Base-by-base conservation (phyloP, 164 flowering plant species). In the Vitis riparia region DNA sequence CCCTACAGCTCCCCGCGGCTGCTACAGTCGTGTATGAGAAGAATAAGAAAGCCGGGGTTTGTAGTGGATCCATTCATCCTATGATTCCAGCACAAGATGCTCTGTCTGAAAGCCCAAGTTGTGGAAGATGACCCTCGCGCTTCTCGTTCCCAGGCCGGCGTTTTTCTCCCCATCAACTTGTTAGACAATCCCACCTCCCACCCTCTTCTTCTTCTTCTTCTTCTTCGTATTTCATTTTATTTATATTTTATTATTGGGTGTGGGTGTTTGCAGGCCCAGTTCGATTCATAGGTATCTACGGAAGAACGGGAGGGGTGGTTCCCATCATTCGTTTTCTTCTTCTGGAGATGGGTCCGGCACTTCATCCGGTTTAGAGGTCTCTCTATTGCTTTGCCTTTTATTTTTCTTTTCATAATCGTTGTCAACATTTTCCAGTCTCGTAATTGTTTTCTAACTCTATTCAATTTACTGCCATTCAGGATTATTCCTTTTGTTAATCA, bases 221-320 rank as follows among this genome's bases (percentile, higher is more conserved):
- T 37, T 37, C 44, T 37, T 37, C 44, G 44, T 37, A 37, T 37
- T 37, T 37, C 44, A 37, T 37, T 37, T 37, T 37, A 5, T 37
- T 37, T 37, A 37, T 37, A 3, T 37, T 37, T 37, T 37, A 37
- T 37, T 6, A 3, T 37, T 37, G 6, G 16, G 16, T 23, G 8
- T 55, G 17, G 49, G 3, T 65, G 5, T 5, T 52, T 62, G 29
- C 64, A 73, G 76, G 68, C 68, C 63, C 56, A 57, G 76, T 44
- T 73, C 76, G 8, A 73, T 73, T 49, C 62, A 63, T 5, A 73
- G 67, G 51, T 73, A 53, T 68, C 32, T 73, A 16, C n/a, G 67
- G 66, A 73, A 49, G 37, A 47, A 11, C 63, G 67, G 44, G 44
- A 37, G 44, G 44, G 44, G 64, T 3, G 51, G 60, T 9, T 57